Evolutionary conservation across 768 basidiomycete species (phyloP).

Genomic region (Pilatotrama ljubarskyi): DNA sequence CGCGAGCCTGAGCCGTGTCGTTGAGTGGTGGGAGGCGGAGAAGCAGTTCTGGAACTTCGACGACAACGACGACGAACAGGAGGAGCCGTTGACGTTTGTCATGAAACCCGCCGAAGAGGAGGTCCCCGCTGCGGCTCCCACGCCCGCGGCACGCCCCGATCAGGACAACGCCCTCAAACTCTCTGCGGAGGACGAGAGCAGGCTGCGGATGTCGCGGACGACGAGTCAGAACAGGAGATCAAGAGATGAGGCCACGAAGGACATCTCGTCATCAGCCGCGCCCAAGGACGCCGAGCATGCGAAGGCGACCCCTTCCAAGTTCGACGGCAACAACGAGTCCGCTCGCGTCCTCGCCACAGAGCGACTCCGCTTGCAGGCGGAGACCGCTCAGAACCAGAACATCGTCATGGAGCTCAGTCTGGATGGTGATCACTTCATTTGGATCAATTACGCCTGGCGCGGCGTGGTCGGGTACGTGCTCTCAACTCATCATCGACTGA

Average conservation of each 20-base stretch:
- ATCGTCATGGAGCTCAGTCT: constrained; percentile 93
- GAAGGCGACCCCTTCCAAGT: constrained; percentile 38
- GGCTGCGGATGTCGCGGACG: constrained; percentile 49
- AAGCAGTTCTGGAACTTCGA: constrained; percentile 99
- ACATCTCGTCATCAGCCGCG: constrained; percentile 35
- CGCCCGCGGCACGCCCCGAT: constrained; percentile 40
- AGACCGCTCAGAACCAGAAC: constrained; percentile 93
- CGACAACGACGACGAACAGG: constrained; percentile 85
- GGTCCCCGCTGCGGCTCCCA: constrained; percentile 38
- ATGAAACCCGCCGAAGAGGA: constrained; percentile 81
- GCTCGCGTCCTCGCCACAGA: constrained; percentile 87
- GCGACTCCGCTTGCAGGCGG: constrained; percentile 84
- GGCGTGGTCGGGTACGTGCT: constrained; percentile 81
- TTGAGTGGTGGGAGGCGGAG: constrained; percentile 99
- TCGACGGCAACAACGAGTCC: constrained; percentile 65
- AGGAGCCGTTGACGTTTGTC: constrained; percentile 91
- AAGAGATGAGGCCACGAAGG: constrained; percentile 59
- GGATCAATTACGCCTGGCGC: constrained; percentile 95
- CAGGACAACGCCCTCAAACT: constrained; percentile 41
- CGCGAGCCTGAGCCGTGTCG: constrained; percentile 92
- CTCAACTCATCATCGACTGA: neutral
- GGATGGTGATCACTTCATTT: constrained; percentile 93
- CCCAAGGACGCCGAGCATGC: constrained; percentile 25
- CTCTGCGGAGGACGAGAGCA: constrained; percentile 53
- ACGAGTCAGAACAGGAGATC: constrained; percentile 53